Base-by-base conservation (phyloP, 495 filamentous ascomycete genomes). In the Tuber brumale region DNA sequence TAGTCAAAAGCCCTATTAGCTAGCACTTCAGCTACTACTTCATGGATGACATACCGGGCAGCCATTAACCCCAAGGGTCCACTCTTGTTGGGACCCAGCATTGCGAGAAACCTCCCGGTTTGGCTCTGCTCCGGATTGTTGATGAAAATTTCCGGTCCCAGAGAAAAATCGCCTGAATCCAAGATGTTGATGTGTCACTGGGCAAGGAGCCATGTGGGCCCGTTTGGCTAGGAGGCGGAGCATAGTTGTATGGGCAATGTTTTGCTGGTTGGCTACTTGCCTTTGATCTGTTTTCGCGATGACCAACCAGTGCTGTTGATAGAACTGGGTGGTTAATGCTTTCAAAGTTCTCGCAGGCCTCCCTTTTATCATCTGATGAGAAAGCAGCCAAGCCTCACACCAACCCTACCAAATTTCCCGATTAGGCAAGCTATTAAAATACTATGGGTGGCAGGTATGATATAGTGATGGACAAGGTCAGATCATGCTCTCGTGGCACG, bases 221-320 rank as follows among this genome's bases (percentile, higher is more conserved):
- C 42, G 21, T 76, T 76, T 76, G 1, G 43, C 43, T 72, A 72
- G 72, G 43, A 72, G 74, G 66, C 70, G 74, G 27, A 72, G 74
- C 74, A 76, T 76, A 72, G 23, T 44, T 18, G 72, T 45, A 18
- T 16, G 43, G 14, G 12, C 43, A 16, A 16, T 10, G 5, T 7
- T 43, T 45, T 14, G 43, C 43, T 45, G 2, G 43, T 45, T 2
- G 12, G 2, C 43, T 12, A 0, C 14, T 45, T 12, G 10, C 12
- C 1, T 45, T 1, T 45, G 43, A 45, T 3, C 12, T 45, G 43
- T 45, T 18, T 10, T 45, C 1, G 12, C 1, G 12, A 14, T 45
- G 43, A 14, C 12, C 0, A 3, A 16, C 16, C 14, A 1, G 43
- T 45, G 42, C 42, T 39, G 37, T 39, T 39, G 37, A 39, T 39